A percentile compares a stretch with the other conserved stretches of the same genome.
Evolutionary conservation across 2,329 filamentous ascomycete genomes (phyloP).

Genomic region (Hypoxylon rubiginosum): DNA sequence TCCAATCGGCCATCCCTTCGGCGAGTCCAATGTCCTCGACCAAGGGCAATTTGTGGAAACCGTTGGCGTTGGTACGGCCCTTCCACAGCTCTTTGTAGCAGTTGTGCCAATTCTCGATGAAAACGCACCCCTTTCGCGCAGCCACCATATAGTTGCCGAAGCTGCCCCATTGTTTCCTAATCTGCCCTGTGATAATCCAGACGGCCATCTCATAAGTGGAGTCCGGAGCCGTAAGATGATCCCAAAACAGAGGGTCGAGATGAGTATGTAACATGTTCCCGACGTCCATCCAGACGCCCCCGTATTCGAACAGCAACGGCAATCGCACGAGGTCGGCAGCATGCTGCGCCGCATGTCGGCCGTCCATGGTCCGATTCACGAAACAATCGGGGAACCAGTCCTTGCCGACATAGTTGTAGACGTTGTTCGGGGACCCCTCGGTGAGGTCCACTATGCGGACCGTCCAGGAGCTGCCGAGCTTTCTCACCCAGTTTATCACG

Average conservation of each 20-base stretch:
- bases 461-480: conserved; percentile 57
- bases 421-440: conserved; percentile 52
- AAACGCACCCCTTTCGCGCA: conserved; percentile 56
- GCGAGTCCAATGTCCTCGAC: conserved; percentile 52
- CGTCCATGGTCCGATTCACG: conserved; percentile 56
- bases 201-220: conserved; percentile 51
- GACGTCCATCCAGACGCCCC: conserved; percentile 57
- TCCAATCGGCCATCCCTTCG: conserved; percentile 47
- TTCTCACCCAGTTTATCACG: conserved; percentile 59
- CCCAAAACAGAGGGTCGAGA: conserved; percentile 54
- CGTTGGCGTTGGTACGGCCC: conserved; percentile 51
- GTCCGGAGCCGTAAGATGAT: conserved; percentile 45
- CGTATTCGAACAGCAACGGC: conserved; percentile 52
- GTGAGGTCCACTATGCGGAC: conserved; percentile 57
- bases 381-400: conserved; percentile 55
- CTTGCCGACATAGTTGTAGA: conserved; percentile 52
- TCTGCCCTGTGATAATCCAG: conserved; percentile 53
- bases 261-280: conserved; percentile 54
- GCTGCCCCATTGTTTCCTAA: conserved; percentile 52
- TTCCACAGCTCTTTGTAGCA: conserved; percentile 56
- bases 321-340: conserved; percentile 60
- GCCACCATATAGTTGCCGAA: conserved; percentile 60
- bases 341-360: conserved; percentile 57
- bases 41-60: conserved; percentile 50
- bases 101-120: conserved; percentile 60